Conservation (phyloP, 345 rosid genomes). For the Camelina laxa region DNA sequence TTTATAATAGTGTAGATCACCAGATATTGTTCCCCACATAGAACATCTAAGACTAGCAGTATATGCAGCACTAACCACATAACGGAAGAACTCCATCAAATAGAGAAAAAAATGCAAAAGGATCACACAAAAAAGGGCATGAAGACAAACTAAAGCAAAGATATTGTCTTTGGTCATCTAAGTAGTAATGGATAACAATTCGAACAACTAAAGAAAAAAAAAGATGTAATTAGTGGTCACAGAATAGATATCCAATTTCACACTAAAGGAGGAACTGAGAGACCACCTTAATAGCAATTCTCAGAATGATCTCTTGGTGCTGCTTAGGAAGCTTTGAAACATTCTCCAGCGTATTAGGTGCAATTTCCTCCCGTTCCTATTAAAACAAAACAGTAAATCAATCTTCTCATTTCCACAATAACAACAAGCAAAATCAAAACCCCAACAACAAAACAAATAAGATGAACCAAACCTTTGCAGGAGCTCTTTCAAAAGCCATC, state of each 20-base stretch:
- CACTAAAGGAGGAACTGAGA: slow-evolving; percentile 25
- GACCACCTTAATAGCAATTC: slow-evolving; percentile 71
- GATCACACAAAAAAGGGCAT: neutral
- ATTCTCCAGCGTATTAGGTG: slow-evolving; percentile 64
- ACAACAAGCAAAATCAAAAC: slow-evolving; percentile 8
- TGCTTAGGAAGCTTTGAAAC: slow-evolving; percentile 78
- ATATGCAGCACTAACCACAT: slow-evolving; percentile 16
- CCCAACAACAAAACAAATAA: neutral
- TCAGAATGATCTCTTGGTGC: slow-evolving; percentile 82
- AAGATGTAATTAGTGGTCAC: neutral
- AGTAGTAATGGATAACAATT: slow-evolving; percentile 24
- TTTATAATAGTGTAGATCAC: slow-evolving; percentile 7
- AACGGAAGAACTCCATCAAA: slow-evolving; percentile 3
- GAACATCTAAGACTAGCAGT: slow-evolving; percentile 15
- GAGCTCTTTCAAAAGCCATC: slow-evolving; percentile 88
- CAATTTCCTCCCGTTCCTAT: slow-evolving; percentile 85
- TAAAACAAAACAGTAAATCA: slow-evolving; percentile 20
- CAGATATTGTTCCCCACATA: slow-evolving; percentile 17
- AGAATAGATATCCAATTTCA: neutral
- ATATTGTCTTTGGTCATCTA: slow-evolving; percentile 10
- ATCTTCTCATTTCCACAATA: slow-evolving; percentile 16
- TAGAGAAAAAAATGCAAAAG: slow-evolving; percentile 1
- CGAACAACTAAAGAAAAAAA: neutral
- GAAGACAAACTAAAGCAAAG: neutral
- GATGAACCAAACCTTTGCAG: slow-evolving; percentile 53